Percentiles rank a stretch among this genome's conserved stretches.
These are phyloP conservation scores for Eucalyptus pauciflora DNA, from an alignment of 345 rosid genomes.

Conservation along the genomic window DNA sequence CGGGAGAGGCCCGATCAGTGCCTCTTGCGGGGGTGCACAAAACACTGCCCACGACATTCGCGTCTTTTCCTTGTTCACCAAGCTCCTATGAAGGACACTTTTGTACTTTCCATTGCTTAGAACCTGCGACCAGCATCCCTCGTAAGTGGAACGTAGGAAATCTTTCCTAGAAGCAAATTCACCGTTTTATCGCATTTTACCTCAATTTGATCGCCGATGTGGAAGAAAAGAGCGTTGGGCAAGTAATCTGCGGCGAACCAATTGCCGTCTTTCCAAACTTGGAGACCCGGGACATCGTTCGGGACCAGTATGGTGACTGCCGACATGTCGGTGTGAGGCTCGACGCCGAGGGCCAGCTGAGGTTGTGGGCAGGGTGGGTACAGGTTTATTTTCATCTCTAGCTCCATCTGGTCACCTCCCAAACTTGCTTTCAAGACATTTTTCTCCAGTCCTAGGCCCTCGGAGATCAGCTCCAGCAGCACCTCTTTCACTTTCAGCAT, in stretches of 20 bases:
- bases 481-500: constrained; percentile 8
- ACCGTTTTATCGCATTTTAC: not conserved
- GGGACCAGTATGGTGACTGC: constrained; percentile 39
- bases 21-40: constrained; percentile 20
- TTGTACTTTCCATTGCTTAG: constrained; percentile 43
- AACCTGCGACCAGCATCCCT: constrained; percentile 14
- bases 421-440: constrained; percentile 3
- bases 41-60: constrained; percentile 54
- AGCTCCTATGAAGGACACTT: constrained; percentile 40
- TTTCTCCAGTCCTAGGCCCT: constrained; percentile 28
- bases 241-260: constrained; percentile 39
- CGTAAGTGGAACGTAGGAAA: not conserved
- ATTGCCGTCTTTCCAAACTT: constrained; percentile 31
- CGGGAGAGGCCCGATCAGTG: constrained; percentile 29
- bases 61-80: constrained; percentile 24
- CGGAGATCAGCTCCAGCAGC: constrained; percentile 25
- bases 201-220: constrained; percentile 45
- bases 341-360: constrained; percentile 41
- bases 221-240: constrained; percentile 25
- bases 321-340: constrained; percentile 52
- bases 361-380: constrained; percentile 65
- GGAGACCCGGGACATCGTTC: constrained; percentile 42
- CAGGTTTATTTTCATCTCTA: constrained; percentile 44
- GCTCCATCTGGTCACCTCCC: constrained; percentile 25
- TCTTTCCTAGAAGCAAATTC: not conserved